Conservation (phyloP, 805 yeast species). For the Blastobotrys peoriensis region DNA sequence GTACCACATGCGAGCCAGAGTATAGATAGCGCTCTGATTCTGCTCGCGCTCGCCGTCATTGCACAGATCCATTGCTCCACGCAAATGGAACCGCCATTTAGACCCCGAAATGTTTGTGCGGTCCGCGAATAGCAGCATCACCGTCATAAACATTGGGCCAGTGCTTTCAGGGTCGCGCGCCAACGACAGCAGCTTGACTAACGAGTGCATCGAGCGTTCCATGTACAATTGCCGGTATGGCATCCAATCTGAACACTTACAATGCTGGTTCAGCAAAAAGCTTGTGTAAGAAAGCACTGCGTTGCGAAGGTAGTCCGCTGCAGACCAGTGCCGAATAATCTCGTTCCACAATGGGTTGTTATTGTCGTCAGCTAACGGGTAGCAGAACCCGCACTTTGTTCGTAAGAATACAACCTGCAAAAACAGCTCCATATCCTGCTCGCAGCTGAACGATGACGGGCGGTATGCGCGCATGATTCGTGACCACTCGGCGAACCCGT, state of each 20-base stretch:
- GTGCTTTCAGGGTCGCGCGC: slow-evolving; percentile 8
- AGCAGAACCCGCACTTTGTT: slow-evolving; percentile 13
- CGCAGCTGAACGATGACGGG: slow-evolving; percentile 13
- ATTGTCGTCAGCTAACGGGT: slow-evolving; percentile 14
- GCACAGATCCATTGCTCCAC: slow-evolving; percentile 9
- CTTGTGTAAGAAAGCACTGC: slow-evolving; percentile 11
- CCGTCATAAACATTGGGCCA: slow-evolving; percentile 11
- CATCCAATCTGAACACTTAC: slow-evolving; percentile 16
- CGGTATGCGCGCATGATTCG: slow-evolving; percentile 17
- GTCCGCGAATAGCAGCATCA: slow-evolving; percentile 15
- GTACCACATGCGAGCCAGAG: slow-evolving; percentile 15
- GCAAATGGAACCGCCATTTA: slow-evolving; percentile 10
- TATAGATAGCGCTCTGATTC: not conserved
- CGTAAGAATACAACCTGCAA: slow-evolving; percentile 12
- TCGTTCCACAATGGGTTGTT: slow-evolving; percentile 15
- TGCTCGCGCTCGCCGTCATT: slow-evolving; percentile 2
- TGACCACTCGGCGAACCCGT: slow-evolving; percentile 13
- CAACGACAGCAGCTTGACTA: slow-evolving; percentile 11
- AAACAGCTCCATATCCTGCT: slow-evolving; percentile 13
- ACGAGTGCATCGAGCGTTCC: slow-evolving; percentile 15
- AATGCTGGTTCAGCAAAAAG: slow-evolving; percentile 9
- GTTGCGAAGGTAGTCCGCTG: slow-evolving; percentile 10
- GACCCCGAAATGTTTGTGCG: slow-evolving; percentile 10
- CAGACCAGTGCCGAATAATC: slow-evolving; percentile 6
- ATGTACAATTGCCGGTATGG: slow-evolving; percentile 14